These are phyloP conservation scores for Cercospora berteroae DNA, from an alignment of 2,329 filamentous ascomycete genomes.

Conservation along the genomic window DNA sequence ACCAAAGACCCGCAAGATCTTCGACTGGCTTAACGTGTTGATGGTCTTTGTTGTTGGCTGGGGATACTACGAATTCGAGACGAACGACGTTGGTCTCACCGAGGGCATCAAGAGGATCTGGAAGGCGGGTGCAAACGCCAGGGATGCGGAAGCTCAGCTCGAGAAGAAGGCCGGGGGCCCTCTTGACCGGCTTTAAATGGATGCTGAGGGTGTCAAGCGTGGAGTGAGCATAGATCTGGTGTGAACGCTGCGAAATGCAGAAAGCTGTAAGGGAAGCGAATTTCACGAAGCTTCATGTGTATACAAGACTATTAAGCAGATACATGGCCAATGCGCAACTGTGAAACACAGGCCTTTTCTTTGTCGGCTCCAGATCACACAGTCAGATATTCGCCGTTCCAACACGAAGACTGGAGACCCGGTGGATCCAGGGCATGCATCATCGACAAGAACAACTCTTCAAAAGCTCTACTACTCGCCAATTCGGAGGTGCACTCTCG, in stretches of 20 bases:
- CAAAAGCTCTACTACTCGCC: not conserved
- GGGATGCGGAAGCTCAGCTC: slow-evolving; percentile 23
- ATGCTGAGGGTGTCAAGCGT: not conserved
- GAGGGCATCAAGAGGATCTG: slow-evolving; percentile 86
- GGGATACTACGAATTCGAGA: slow-evolving; percentile 97
- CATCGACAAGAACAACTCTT: not conserved
- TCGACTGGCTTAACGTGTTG: slow-evolving; percentile 75
- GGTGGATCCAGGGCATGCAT: not conserved
- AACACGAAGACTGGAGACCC: not conserved
- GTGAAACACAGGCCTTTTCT: not conserved
- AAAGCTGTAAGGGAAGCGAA: not conserved
- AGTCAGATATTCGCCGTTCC: not conserved
- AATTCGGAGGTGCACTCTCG: not conserved
- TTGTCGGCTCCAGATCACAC: not conserved
- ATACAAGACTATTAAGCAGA: not conserved
- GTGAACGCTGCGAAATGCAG: not conserved
- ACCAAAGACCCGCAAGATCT: slow-evolving; percentile 64
- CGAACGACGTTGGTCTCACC: slow-evolving; percentile 92
- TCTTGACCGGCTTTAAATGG: slow-evolving; percentile 6
- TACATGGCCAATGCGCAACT: not conserved
- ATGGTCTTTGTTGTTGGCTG: slow-evolving; percentile 79
- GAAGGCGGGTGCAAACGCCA: slow-evolving; percentile 58
- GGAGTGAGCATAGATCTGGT: not conserved
- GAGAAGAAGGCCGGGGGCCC: slow-evolving; percentile 15
- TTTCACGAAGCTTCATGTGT: not conserved